Conservation (phyloP, 2,329 filamentous ascomycete genomes). For the Trichoderma asperellum region DNA sequence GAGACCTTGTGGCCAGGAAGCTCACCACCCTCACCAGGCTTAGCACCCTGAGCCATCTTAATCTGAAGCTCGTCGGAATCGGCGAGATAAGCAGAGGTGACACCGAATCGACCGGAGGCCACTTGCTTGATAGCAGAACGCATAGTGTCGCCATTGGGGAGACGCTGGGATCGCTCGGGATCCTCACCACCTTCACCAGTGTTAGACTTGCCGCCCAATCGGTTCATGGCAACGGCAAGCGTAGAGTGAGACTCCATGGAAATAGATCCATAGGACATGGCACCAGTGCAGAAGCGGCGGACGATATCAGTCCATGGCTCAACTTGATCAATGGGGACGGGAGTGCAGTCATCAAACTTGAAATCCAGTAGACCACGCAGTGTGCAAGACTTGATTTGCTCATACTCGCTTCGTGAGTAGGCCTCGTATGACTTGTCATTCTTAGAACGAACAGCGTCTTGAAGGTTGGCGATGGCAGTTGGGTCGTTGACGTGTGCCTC, state of each 20-base stretch:
- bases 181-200: conserved; percentile 97
- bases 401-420: conserved; percentile 89
- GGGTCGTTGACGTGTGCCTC: conserved; percentile 96
- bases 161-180: conserved; percentile 80
- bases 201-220: conserved; percentile 94
- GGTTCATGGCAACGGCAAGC: conserved; percentile 93
- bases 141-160: conserved; percentile 95
- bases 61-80: conserved; percentile 97
- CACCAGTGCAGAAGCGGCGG: conserved; percentile 92
- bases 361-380: conserved; percentile 94
- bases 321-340: conserved; percentile 93
- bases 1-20: conserved; percentile 96
- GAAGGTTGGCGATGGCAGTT: conserved; percentile 91
- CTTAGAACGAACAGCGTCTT: conserved; percentile 94
- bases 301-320: conserved; percentile 99
- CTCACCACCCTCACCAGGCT: conserved; percentile 97
- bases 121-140: conserved; percentile 97
- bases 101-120: conserved; percentile 92
- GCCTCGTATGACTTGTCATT: conserved; percentile 99
- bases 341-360: conserved; percentile 83
- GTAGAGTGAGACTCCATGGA: conserved; percentile 99
- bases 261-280: conserved; percentile 98
- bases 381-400: conserved; percentile 96
- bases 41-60: conserved; percentile 98
- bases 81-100: conserved; percentile 91